A percentile compares a stretch with the other conserved stretches of the same genome.
These are phyloP conservation scores for Colletotrichum somersetense DNA, from an alignment of 2,329 filamentous ascomycete species.

Conservation along the genomic window DNA sequence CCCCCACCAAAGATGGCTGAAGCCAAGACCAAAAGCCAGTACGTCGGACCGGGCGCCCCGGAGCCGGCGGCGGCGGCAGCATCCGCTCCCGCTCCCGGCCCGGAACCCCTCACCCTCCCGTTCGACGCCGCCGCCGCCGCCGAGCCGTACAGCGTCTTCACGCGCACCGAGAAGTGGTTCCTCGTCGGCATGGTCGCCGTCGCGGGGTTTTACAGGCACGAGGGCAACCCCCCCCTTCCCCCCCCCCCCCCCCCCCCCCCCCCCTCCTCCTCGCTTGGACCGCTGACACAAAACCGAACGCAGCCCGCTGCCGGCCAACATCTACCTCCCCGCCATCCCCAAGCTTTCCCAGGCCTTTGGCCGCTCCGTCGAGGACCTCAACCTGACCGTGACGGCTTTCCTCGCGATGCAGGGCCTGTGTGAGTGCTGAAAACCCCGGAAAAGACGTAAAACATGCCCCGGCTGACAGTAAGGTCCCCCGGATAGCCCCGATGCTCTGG, in stretches of 20 bases:
- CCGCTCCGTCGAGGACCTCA: slow-evolving; percentile 48
- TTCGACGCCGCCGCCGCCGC: slow-evolving; percentile 1
- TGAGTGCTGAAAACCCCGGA: neutral
- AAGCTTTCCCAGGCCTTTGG: slow-evolving; percentile 47
- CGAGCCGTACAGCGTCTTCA: slow-evolving; percentile 45
- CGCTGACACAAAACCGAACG: neutral
- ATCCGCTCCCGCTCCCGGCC: neutral
- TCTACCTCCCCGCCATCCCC: slow-evolving; percentile 52
- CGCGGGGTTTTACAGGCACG: slow-evolving; percentile 46
- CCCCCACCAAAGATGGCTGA: slow-evolving; percentile 14
- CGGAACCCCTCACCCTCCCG: slow-evolving; percentile 30
- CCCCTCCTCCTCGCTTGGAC: no score
- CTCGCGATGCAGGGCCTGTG: slow-evolving; percentile 49
- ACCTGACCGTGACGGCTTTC: slow-evolving; percentile 51
- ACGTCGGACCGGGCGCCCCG: neutral
- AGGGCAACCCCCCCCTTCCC: neutral
- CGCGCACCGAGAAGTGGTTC: slow-evolving; percentile 46
- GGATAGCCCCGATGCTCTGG: slow-evolving; percentile 51
- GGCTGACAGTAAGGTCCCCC: no score
- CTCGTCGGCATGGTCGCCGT: slow-evolving; percentile 46
- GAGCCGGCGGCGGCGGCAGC: neutral
- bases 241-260: no score
- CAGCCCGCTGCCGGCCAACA: slow-evolving; percentile 52
- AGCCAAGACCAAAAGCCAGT: slow-evolving; percentile 14
- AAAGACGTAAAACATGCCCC: no score